Percentiles rank a stretch among this genome's conserved stretches.
Conservation (phyloP, 306 rosid species). For the Acacia confusa region DNA sequence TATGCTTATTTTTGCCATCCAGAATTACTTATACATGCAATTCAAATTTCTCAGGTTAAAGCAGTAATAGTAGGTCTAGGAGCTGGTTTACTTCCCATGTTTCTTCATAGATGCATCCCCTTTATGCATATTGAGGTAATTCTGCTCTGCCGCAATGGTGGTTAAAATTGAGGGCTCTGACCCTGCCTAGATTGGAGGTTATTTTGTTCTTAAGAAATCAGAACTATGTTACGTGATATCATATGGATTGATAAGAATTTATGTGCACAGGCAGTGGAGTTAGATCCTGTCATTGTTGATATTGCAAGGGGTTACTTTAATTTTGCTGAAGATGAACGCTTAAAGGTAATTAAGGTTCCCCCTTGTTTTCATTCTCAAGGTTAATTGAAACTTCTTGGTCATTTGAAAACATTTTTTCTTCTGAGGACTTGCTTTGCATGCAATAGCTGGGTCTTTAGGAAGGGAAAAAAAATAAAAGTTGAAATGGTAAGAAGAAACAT, state of each 20-base stretch:
- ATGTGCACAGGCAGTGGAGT: constrained; percentile 76
- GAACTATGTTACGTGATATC: constrained; percentile 29
- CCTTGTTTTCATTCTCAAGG: background rate
- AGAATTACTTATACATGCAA: constrained; percentile 30
- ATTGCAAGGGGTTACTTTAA: constrained; percentile 75
- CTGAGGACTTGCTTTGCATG: background rate
- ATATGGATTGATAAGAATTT: constrained; percentile 25
- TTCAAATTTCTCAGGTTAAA: constrained; percentile 64
- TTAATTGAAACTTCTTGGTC: background rate
- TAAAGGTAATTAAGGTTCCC: constrained; percentile 56
- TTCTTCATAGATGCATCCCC: constrained; percentile 76
- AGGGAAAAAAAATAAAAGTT: background rate
- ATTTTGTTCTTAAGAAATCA: background rate
- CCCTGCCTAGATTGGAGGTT: constrained; percentile 8
- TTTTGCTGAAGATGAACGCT: constrained; percentile 65
- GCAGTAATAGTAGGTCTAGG: constrained; percentile 89
- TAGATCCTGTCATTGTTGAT: constrained; percentile 66
- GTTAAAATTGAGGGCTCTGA: background rate
- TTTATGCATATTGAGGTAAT: constrained; percentile 81
- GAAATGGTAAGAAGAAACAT: background rate
- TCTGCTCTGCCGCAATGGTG: background rate
- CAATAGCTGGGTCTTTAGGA: background rate
- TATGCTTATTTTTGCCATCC: background rate
- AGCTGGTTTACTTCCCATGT: constrained; percentile 97
- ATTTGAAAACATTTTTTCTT: background rate